phyloP scores from a whole-genome alignment of 441 rosid genomes.

The Erodium texanum region DNA sequence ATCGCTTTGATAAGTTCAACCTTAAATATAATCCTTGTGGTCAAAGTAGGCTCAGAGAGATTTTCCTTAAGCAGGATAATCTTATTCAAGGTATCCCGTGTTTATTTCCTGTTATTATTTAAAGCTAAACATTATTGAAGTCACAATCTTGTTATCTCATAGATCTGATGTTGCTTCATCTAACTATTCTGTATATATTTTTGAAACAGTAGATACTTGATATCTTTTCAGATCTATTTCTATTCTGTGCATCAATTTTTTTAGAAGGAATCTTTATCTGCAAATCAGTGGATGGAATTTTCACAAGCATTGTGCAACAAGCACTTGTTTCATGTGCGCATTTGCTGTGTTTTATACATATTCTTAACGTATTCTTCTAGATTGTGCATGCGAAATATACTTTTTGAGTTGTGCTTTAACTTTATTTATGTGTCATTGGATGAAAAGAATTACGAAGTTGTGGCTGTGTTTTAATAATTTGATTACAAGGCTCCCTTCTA shows the following conservation, averaged over 20 bases:
- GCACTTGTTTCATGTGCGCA: background rate
- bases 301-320: background rate
- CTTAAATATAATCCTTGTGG: constrained; percentile 99
- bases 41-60: constrained; percentile 98
- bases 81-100: constrained; percentile 74
- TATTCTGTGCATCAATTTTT: background rate
- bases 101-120: constrained; percentile 5
- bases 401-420: no score
- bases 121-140: background rate
- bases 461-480: no score
- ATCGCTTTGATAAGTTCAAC: constrained; percentile 98
- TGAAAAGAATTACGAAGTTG: no score
- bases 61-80: constrained; percentile 97
- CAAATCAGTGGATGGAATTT: background rate
- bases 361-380: no score
- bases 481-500: no score
- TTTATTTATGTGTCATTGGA: no score
- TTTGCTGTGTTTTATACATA: no score
- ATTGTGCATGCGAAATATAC: no score
- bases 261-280: background rate
- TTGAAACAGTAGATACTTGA: no score
- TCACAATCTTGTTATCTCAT: background rate
- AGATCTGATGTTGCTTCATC: background rate
- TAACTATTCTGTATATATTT: background rate
- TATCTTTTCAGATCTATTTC: background rate